Conservation (phyloP, 176 grass and related monocot species). For the Hyparrhenia diplandra region DNA sequence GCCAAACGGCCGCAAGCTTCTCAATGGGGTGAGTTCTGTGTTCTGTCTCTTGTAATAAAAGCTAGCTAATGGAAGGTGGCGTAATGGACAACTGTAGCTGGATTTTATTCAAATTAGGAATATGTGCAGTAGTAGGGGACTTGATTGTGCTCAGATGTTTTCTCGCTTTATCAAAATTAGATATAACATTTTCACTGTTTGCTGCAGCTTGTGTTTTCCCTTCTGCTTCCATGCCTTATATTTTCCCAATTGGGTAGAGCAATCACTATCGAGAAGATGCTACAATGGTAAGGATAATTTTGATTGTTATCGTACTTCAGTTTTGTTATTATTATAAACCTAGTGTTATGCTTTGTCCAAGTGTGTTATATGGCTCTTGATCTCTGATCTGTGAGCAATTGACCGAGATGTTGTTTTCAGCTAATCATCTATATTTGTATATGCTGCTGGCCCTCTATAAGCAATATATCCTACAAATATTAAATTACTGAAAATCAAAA, state of each 20-base stretch:
- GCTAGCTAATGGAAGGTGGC: neutral
- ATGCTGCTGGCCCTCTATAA: neutral
- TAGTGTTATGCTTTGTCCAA: neutral
- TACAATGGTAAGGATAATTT: conserved; percentile 67
- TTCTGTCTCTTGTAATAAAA: conserved; percentile 20
- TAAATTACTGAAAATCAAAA: neutral
- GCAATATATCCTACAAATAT: neutral
- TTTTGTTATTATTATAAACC: neutral
- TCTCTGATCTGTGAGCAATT: neutral
- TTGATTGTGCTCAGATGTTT: neutral
- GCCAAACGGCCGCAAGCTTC: conserved; percentile 85
- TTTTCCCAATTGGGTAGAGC: conserved; percentile 93
- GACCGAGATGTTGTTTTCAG: neutral
- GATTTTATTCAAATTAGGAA: conserved; percentile 4
- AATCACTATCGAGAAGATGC: conserved; percentile 74
- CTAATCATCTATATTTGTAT: neutral
- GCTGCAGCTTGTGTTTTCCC: conserved; percentile 95
- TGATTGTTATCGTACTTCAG: neutral
- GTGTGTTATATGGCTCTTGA: neutral
- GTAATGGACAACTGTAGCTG: neutral
- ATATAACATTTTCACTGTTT: conserved; percentile 23
- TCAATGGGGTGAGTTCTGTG: conserved; percentile 79
- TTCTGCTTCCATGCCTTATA: conserved; percentile 96
- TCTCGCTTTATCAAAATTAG: neutral
- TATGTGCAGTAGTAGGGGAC: neutral